phyloP scores from a whole-genome alignment of 768 basidiomycete genomes.

The Mycena polygramma region DNA sequence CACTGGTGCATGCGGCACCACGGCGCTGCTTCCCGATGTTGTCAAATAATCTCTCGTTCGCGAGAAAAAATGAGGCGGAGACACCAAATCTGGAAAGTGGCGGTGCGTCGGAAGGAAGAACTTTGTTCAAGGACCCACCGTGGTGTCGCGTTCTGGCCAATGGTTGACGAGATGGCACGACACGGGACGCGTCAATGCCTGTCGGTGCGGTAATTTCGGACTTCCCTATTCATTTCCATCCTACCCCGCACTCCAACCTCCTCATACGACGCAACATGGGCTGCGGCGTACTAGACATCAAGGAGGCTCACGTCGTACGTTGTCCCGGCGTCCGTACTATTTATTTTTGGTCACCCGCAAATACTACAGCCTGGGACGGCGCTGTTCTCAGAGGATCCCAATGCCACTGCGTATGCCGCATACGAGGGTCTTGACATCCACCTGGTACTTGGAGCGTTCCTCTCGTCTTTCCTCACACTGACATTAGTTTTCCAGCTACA shows the following conservation, averaged over 20 bases:
- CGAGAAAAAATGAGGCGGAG: too few species aligned
- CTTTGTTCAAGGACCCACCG: too few species aligned
- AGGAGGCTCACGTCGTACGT: conserved; percentile 28
- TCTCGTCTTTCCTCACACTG: not conserved
- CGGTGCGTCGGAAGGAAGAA: too few species aligned
- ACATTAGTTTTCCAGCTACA: conserved; percentile 11
- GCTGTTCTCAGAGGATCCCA: conserved; percentile 32
- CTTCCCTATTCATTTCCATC: not conserved
- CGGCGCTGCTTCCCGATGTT: too few species aligned
- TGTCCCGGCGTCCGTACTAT: not conserved
- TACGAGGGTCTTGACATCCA: conserved; percentile 25
- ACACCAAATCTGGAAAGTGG: too few species aligned
- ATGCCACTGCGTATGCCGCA: conserved; percentile 20
- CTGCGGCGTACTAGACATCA: conserved; percentile 29
- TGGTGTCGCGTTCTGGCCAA: too few species aligned
- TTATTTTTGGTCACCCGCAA: not conserved
- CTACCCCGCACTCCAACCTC: not conserved
- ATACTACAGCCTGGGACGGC: conserved; percentile 25
- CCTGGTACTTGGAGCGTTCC: not conserved
- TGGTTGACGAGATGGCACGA: not conserved
- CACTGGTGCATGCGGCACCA: too few species aligned
- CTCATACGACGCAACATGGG: conserved; percentile 12
- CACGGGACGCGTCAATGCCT: not conserved
- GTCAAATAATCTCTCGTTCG: too few species aligned
- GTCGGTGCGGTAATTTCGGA: not conserved